Evolutionary conservation across 805 yeast species (phyloP).

Genomic region (Lipomyces sp.): DNA sequence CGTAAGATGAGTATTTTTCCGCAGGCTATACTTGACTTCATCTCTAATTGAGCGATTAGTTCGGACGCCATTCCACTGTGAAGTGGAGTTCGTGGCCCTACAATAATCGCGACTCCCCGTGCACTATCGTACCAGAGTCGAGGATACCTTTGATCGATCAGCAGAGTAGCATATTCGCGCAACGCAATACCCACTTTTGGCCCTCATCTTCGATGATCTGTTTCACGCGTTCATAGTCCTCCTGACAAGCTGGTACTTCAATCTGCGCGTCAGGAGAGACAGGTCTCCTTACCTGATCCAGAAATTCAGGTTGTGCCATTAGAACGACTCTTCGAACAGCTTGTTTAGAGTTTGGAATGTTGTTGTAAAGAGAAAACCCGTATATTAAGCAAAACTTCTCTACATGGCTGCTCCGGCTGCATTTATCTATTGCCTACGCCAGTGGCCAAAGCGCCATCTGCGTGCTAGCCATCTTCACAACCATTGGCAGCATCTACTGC

Average conservation of each 20-base stretch:
- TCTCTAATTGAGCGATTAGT: neutral
- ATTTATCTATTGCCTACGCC: too few relatives aligned
- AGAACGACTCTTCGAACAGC: neutral
- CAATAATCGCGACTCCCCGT: neutral
- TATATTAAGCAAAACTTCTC: too few relatives aligned
- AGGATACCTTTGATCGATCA: conserved; percentile 1
- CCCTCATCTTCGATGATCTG: neutral
- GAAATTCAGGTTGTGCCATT: neutral
- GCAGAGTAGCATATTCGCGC: neutral
- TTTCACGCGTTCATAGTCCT: neutral
- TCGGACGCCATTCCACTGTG: neutral
- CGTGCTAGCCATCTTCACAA: too few relatives aligned
- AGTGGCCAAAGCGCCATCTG: too few relatives aligned
- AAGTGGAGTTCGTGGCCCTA: neutral
- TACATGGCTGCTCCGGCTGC: too few relatives aligned
- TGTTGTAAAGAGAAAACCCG: too few relatives aligned
- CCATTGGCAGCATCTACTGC: too few relatives aligned
- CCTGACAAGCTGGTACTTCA: neutral
- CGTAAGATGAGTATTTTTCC: neutral
- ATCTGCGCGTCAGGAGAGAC: neutral
- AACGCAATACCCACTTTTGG: neutral
- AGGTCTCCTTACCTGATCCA: neutral
- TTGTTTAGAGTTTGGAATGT: neutral
- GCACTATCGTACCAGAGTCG: conserved; percentile 2
- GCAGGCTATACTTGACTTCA: neutral